Base-by-base conservation (phyloP, 257 asterid species). In the Solanum pinnatisectum region DNA sequence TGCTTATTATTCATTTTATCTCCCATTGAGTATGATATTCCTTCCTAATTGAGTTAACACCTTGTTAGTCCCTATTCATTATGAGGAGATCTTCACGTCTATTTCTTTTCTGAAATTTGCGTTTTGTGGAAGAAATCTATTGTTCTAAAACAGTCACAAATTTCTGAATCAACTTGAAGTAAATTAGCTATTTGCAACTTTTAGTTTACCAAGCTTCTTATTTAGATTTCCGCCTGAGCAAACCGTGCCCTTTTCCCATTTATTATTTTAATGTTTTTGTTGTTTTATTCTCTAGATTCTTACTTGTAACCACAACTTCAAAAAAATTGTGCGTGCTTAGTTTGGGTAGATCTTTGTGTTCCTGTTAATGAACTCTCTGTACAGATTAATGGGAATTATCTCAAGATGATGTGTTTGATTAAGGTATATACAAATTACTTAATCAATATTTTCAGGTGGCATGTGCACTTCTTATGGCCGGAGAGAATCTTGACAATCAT, bases 1-100 rank as follows among this genome's bases (percentile, higher is more conserved):
- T 63, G 98, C 98, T 82, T 97, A 97, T 89, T 97, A 97, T 92
- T 97, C 99, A 20, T 97, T 95, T 91, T 97, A 97, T 93, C 98
- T 97, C 87, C 98, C 98, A 5, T 98, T 97, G 90, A 96, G 98
- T 88, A 18, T 56, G n/a, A 32, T 76, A 32, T 84, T 37, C 76
- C 42, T 37, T 32, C 63, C 81, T 56, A 27, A 33, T 86, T 71
- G 81, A 30, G n/a, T 56, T 49, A 42, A 39, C 15, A 40, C 40
- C 52, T 42, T 71, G 71, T 63, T 71, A 42, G 23, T 78, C 13
- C 4, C 63, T 78, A 37, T 49, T 77, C 30, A 46, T 44, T 60
- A 44, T 12, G 33, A 84, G 46, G 30, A 78, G 18, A 5, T 78
- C 63, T 78, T 79, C 56, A 25, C 12, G 0, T 13, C 63, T 78